These are phyloP conservation scores for Ophiostoma sp. DNA, from an alignment of 2,329 filamentous ascomycete genomes.

Conservation along the genomic window DNA sequence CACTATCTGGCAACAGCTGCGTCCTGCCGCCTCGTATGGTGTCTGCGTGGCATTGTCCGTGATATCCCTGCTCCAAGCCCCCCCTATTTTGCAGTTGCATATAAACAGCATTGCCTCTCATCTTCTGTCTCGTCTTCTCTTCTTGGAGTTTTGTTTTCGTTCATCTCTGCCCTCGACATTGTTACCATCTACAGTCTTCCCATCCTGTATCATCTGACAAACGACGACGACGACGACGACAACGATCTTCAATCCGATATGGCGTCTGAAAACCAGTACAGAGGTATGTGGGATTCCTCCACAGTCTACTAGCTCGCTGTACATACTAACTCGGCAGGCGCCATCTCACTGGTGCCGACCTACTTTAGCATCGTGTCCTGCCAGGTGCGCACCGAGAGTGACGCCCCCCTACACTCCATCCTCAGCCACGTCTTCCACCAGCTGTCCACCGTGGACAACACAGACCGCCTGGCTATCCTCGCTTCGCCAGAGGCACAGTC, in stretches of 20 bases:
- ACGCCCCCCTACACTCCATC: conserved; percentile 31
- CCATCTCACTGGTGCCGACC: conserved; percentile 32
- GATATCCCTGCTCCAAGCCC: not conserved
- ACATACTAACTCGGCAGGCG: conserved; percentile 27
- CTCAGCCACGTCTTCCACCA: conserved; percentile 29
- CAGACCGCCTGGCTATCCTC: conserved; percentile 26
- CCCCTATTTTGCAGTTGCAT: not conserved
- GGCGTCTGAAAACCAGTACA: not conserved
- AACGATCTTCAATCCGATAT: not conserved
- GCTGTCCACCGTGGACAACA: conserved; percentile 27
- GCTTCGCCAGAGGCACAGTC: conserved; percentile 27
- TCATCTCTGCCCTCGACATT: not conserved
- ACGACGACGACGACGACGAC: not conserved
- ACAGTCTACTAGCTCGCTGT: not conserved
- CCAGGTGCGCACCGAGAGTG: conserved; percentile 31
- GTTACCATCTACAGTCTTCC: not conserved
- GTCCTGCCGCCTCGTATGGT: not conserved
- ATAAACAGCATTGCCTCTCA: not conserved
- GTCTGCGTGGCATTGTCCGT: not conserved
- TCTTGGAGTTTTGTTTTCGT: not conserved
- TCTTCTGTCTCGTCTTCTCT: not conserved
- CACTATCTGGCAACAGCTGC: not conserved
- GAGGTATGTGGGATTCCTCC: not conserved
- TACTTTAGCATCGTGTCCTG: conserved; percentile 31
- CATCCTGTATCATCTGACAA: not conserved